These are phyloP conservation scores for Aspergillus hiratsukae DNA, from an alignment of 2,329 filamentous ascomycete species.

Conservation along the genomic window DNA sequence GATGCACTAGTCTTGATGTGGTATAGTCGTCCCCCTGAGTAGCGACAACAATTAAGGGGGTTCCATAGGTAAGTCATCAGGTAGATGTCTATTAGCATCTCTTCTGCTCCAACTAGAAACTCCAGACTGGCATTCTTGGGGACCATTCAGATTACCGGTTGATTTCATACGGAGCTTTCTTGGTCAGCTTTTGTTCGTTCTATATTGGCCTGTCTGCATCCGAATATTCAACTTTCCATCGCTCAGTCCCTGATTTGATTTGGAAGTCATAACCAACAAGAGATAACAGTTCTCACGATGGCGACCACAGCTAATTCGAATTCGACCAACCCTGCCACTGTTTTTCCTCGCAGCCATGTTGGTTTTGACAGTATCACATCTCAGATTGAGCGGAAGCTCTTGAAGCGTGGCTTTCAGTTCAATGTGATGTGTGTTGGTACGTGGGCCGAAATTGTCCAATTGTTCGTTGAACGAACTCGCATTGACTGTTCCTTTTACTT, in stretches of 20 bases:
- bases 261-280: not conserved
- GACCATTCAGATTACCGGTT: slow-evolving; percentile 16
- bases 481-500: slow-evolving; percentile 30
- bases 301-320: slow-evolving; percentile 60
- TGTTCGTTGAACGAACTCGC: not conserved
- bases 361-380: slow-evolving; percentile 99
- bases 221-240: not conserved
- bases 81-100: slow-evolving; percentile 7
- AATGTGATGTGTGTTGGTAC: slow-evolving; percentile 98
- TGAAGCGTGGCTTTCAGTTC: slow-evolving; percentile 99
- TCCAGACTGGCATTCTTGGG: slow-evolving; percentile 6
- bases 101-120: slow-evolving; percentile 11
- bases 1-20: slow-evolving; percentile 26
- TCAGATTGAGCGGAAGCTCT: slow-evolving; percentile 98
- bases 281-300: slow-evolving; percentile 50
- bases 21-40: slow-evolving; percentile 37
- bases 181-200: slow-evolving; percentile 5
- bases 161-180: slow-evolving; percentile 1
- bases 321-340: slow-evolving; percentile 42
- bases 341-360: slow-evolving; percentile 94
- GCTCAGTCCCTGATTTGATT: not conserved
- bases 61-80: slow-evolving; percentile 6
- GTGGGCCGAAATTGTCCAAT: slow-evolving; percentile 38
- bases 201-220: not conserved
- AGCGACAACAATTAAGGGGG: slow-evolving; percentile 24